Evolutionary conservation across 1,139 yeast species (phyloP).

Genomic region (Arxiozyma heterogenica): DNA sequence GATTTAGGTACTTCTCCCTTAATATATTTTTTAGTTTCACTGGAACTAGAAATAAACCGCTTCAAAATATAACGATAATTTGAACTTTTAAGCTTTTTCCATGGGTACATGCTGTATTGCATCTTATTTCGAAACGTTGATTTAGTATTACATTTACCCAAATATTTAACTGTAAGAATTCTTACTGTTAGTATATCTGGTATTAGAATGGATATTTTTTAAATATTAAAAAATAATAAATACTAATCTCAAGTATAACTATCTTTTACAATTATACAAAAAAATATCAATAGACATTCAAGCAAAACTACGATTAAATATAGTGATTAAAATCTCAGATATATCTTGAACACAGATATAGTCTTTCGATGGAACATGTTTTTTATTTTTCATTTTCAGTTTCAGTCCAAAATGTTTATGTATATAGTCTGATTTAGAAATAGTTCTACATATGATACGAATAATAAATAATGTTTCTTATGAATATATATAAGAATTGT

Average conservation of each 20-base stretch:
- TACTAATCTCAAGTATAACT: neutral
- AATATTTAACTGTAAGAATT: neutral
- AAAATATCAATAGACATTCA: neutral
- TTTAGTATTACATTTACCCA: neutral
- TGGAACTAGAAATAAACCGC: neutral
- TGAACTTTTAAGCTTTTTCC: neutral
- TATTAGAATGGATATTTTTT: too few relatives aligned
- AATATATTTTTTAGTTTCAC: neutral
- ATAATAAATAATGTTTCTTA: neutral
- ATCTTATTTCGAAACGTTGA: too few relatives aligned
- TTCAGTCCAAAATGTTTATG: too few relatives aligned
- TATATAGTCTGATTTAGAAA: too few relatives aligned
- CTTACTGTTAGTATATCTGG: too few relatives aligned
- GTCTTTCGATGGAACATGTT: neutral
- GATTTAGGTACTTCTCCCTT: conserved; percentile 7
- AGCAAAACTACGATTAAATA: too few relatives aligned
- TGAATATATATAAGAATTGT: neutral
- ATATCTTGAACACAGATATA: neutral
- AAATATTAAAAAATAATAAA: too few relatives aligned
- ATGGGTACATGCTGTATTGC: neutral
- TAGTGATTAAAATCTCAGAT: neutral
- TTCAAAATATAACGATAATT: neutral
- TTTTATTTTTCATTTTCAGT: neutral
- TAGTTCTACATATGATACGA: too few relatives aligned
- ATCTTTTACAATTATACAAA: neutral